These are phyloP conservation scores for Paragyromitra xinjiangensis DNA, from an alignment of 495 filamentous ascomycete genomes.

Conservation along the genomic window DNA sequence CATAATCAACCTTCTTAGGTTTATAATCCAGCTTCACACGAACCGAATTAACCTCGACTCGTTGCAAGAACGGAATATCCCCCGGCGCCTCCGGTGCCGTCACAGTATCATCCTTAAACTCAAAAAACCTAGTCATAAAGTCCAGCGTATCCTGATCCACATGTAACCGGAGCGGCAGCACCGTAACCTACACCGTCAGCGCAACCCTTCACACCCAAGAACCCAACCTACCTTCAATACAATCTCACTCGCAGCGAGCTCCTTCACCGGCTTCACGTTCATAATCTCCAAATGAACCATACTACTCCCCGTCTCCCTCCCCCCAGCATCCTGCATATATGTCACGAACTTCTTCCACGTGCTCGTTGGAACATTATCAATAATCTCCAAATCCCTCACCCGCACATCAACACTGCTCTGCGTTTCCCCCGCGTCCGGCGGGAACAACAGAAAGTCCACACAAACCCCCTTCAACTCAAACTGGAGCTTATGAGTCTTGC, in stretches of 20 bases:
- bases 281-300: slow-evolving; percentile 91
- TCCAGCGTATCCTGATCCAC: slow-evolving; percentile 98
- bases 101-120: slow-evolving; percentile 85
- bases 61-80: slow-evolving; percentile 88
- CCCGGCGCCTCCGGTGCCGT: slow-evolving; percentile 63
- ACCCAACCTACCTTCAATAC: slow-evolving; percentile 72
- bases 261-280: slow-evolving; percentile 83
- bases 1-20: slow-evolving; percentile 95
- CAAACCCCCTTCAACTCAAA: slow-evolving; percentile 91
- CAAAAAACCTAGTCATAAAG: slow-evolving; percentile 96
- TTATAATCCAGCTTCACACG: slow-evolving; percentile 93
- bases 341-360: slow-evolving; percentile 99
- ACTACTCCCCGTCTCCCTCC: slow-evolving; percentile 80
- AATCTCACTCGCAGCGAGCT: slow-evolving; percentile 87
- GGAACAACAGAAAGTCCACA: slow-evolving; percentile 84
- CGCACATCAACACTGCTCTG: slow-evolving; percentile 85
- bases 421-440: slow-evolving; percentile 77
- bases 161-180: slow-evolving; percentile 89
- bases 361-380: slow-evolving; percentile 92
- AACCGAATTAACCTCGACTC: slow-evolving; percentile 84
- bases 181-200: slow-evolving; percentile 65
- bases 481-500: slow-evolving; percentile 91
- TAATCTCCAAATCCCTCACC: slow-evolving; percentile 84
- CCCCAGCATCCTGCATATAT: slow-evolving; percentile 85
- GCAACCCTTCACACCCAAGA: not conserved